These are phyloP conservation scores for Kappamyces sp. DNA, from an alignment of 192 early-diverging fungal genomes.

Conservation along the genomic window DNA sequence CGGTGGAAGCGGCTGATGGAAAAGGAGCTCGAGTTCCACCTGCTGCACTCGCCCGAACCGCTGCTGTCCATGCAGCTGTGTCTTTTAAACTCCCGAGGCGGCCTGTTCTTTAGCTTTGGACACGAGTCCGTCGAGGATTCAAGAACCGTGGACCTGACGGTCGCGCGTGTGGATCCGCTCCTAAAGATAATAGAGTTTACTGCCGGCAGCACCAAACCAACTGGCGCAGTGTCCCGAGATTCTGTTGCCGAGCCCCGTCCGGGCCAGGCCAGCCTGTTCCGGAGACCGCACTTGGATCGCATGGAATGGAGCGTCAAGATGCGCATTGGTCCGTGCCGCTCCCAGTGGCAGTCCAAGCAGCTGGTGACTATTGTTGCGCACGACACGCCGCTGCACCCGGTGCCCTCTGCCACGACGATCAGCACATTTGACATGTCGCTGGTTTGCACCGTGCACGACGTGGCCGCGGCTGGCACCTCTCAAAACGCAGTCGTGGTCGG, in stretches of 20 bases:
- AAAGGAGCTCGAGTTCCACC: not conserved
- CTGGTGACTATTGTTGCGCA: constrained; percentile 11
- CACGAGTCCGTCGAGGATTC: not conserved
- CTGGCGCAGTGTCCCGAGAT: too few relatives aligned
- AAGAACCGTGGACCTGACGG: not conserved
- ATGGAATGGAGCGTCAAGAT: constrained; percentile 7
- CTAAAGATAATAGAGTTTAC: not conserved
- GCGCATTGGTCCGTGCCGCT: not conserved
- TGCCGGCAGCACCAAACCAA: too few relatives aligned
- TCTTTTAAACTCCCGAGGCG: not conserved
- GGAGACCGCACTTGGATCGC: constrained; percentile 5
- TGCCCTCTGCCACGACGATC: not conserved
- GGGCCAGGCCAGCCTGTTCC: not conserved
- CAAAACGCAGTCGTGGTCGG: too few relatives aligned
- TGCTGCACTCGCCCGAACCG: not conserved
- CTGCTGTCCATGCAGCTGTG: not conserved
- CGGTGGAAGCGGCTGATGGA: not conserved
- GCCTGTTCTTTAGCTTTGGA: not conserved
- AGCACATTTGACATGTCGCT: constrained; percentile 7
- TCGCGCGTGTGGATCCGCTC: not conserved
- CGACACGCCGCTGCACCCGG: constrained; percentile 4
- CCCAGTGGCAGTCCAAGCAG: not conserved
- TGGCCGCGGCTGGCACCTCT: too few relatives aligned
- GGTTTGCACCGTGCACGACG: too few relatives aligned
- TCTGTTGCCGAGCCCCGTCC: too few relatives aligned